Base-by-base conservation (phyloP, 2,329 filamentous ascomycete species). In the Arachnomyces sp. region DNA sequence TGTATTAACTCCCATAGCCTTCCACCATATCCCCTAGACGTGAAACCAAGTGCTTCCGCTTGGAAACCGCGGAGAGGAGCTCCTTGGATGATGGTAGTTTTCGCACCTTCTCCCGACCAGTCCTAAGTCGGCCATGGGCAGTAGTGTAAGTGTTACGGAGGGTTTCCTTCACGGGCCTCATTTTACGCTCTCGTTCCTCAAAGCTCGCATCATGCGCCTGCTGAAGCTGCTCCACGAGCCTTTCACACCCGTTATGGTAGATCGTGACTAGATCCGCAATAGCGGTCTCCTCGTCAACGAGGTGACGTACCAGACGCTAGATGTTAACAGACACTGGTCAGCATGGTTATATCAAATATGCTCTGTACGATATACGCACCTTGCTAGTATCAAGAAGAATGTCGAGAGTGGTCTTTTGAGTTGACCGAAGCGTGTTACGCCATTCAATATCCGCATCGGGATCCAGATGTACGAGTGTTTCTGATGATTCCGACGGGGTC, bases 251-350 rank as follows among this genome's bases (percentile, higher is more conserved):
- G 20, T 58, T 52, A 28, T 56, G 59, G 46, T 69, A 75, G 16
- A 60, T 62, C 6, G 64, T 57, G 3, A 71, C 49, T 17, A 72
- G 64, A 18, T 67, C 58, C 3, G 52, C 53, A 17, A 72, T 58
- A 1, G 64, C 65, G 3, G 58, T 59, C 47, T 72, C 70, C 33
- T 66, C 62, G n/a, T 66, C 60, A 7, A 70, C 57, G 13, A 76
- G 59, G 40, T 72, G 63, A 1, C 53, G 61, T 7, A 67, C 49
- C 7, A 75, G 59, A 13, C 57, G 57, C 56, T 72, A 47, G 17
- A 15, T 9, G 31, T 7, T 25, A 15, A 12, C 31, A 5, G 46
- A 28, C 43, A 33, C 34, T 31, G 28, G 9, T 13, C 7, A 38
- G 30, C 28, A 30, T 25, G 9, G 9, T 28, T 13, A 32, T 13